Evolutionary conservation across 305 asterid genomes (phyloP).

Genomic region (Coffea humblotiana): DNA sequence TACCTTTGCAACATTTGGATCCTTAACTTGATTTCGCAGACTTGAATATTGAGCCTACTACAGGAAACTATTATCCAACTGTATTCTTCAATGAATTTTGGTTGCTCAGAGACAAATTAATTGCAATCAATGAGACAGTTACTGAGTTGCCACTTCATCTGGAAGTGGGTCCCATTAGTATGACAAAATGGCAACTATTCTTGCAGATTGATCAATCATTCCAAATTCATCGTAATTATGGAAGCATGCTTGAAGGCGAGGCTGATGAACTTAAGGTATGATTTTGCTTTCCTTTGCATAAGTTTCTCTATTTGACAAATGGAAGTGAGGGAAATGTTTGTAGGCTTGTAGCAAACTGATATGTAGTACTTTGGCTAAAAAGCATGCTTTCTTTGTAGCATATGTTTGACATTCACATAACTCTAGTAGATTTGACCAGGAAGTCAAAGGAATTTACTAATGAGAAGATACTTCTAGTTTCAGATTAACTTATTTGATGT

Average conservation of each 20-base stretch:
- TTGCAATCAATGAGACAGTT: slow-evolving; percentile 75
- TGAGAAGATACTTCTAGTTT: no score
- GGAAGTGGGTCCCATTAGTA: slow-evolving; percentile 92
- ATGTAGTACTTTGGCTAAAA: background rate
- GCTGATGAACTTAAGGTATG: slow-evolving; percentile 96
- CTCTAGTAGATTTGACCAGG: no score
- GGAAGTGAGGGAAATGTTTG: background rate
- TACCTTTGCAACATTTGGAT: background rate
- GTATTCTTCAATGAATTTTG: slow-evolving; percentile 91
- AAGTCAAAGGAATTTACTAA: no score
- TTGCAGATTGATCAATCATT: slow-evolving; percentile 98
- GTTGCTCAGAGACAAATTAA: slow-evolving; percentile 85
- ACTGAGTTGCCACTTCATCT: slow-evolving; percentile 76
- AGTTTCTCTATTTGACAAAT: background rate
- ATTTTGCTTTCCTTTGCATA: slow-evolving; percentile 1
- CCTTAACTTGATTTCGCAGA: slow-evolving; percentile 63
- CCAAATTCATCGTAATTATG: slow-evolving; percentile 88
- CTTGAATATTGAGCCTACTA: slow-evolving; percentile 62
- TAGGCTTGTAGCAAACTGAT: background rate
- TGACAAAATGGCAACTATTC: slow-evolving; percentile 96
- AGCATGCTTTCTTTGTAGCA: background rate
- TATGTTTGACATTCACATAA: no score
- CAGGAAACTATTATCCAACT: slow-evolving; percentile 89
- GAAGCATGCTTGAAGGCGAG: slow-evolving; percentile 98
- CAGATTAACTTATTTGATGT: no score